These are phyloP conservation scores for Scenedesmus sp. DNA, from an alignment of 163 green algal species.

Conservation along the genomic window DNA sequence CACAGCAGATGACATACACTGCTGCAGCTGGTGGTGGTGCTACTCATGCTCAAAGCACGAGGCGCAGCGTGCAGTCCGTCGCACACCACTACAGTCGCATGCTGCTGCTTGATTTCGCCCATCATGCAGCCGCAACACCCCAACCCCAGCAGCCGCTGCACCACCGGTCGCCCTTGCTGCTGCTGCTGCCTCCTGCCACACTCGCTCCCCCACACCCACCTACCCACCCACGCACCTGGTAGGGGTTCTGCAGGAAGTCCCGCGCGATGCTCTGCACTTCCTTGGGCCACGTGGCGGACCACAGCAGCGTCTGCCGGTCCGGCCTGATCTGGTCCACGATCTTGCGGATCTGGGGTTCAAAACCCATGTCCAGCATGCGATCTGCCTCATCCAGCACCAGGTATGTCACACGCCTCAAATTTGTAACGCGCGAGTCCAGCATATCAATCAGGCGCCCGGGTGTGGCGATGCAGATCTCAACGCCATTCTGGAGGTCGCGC, in stretches of 20 bases:
- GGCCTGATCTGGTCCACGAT: slow-evolving; percentile 91
- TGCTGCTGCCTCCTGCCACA: too few species aligned
- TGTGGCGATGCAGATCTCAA: slow-evolving; percentile 97
- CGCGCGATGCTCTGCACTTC: slow-evolving; percentile 87
- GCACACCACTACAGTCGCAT: too few species aligned
- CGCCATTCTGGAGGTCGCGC: slow-evolving; percentile 74
- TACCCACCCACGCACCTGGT: slow-evolving; percentile 54
- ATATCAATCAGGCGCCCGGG: slow-evolving; percentile 98
- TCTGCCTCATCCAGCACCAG: slow-evolving; percentile 98
- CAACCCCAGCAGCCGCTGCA: too few species aligned
- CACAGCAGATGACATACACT: neutral
- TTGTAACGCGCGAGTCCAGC: slow-evolving; percentile 89
- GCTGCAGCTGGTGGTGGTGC: neutral
- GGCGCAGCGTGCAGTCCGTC: too few species aligned
- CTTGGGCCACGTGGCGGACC: slow-evolving; percentile 95
- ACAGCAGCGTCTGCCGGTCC: slow-evolving; percentile 98
- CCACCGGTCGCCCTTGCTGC: too few species aligned
- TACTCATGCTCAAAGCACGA: neutral
- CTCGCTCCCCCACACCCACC: too few species aligned
- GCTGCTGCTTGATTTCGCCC: too few species aligned
- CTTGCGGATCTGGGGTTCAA: slow-evolving; percentile 95
- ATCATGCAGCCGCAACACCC: too few species aligned
- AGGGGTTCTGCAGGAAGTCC: slow-evolving; percentile 86
- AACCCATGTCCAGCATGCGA: slow-evolving; percentile 99
- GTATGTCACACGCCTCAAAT: slow-evolving; percentile 93